A percentile compares a stretch with the other conserved stretches of the same genome.
These are phyloP conservation scores for Eleusine indica DNA, from an alignment of 176 grass and related monocot genomes.

Conservation along the genomic window DNA sequence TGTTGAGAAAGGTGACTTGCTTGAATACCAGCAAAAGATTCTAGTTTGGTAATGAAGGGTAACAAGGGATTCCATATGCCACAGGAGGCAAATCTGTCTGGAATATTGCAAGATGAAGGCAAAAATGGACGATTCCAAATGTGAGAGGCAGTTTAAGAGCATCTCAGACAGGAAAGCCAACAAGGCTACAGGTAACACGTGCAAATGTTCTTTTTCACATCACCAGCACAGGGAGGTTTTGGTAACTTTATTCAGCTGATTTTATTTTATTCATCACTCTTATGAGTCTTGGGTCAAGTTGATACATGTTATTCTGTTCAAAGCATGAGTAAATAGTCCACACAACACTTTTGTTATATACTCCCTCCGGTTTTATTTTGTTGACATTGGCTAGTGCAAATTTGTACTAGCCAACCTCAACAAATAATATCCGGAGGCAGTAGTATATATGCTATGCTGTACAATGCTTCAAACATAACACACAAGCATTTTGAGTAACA, in stretches of 20 bases:
- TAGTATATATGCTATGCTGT: not conserved
- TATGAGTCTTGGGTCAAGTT: not conserved
- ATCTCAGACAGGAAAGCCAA: not conserved
- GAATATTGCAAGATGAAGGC: not conserved
- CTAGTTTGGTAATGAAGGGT: not conserved
- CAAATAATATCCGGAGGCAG: too few species aligned
- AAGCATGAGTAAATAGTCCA: not conserved
- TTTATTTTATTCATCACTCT: not conserved
- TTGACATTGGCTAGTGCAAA: too few species aligned
- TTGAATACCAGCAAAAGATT: slow-evolving; percentile 11
- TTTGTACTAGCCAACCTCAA: too few species aligned
- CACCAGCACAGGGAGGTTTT: not conserved
- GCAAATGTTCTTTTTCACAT: not conserved
- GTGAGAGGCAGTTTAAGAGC: not conserved
- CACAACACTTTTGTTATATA: not conserved
- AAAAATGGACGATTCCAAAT: not conserved
- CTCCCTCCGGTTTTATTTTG: too few species aligned
- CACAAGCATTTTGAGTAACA: not conserved
- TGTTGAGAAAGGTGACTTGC: not conserved
- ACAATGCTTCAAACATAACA: not conserved
- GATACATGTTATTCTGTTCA: slow-evolving; percentile 17
- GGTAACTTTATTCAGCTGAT: not conserved
- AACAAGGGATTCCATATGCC: slow-evolving; percentile 17
- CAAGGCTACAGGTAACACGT: not conserved
- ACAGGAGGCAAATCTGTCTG: not conserved